Evolutionary conservation across 106 monocot species (phyloP).

Genomic region (Dioscorea alata): DNA sequence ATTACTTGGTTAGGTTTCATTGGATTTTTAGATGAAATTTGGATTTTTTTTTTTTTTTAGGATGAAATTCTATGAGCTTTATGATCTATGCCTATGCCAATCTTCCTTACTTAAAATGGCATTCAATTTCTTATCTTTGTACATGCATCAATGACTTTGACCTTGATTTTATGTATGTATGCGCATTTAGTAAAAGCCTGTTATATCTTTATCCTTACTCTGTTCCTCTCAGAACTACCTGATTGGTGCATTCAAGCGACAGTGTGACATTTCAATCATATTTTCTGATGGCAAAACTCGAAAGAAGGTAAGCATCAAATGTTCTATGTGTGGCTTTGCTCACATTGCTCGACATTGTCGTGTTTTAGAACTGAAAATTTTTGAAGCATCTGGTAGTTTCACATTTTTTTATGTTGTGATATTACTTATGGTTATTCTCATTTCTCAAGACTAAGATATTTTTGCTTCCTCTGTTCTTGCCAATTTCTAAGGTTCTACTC

Average conservation of each 20-base stretch:
- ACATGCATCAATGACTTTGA: too few species aligned
- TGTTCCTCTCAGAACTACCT: constrained; percentile 41
- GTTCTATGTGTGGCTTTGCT: background rate
- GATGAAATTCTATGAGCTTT: too few species aligned
- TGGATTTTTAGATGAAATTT: too few species aligned
- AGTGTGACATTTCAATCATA: constrained; percentile 43
- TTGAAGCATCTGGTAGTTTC: background rate
- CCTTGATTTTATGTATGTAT: too few species aligned
- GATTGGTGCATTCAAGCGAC: constrained; percentile 62
- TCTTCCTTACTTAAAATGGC: too few species aligned
- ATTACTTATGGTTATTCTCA: background rate
- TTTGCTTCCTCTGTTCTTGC: background rate
- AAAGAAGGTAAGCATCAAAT: constrained; percentile 37
- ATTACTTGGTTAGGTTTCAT: too few species aligned
- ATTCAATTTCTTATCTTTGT: too few species aligned
- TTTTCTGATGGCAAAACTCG: constrained; percentile 55
- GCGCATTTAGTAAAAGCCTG: too few species aligned
- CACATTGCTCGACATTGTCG: too few species aligned
- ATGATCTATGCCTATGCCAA: too few species aligned
- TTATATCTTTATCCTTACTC: too few species aligned
- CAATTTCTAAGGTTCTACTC: background rate
- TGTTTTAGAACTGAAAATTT: background rate
- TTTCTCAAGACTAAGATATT: background rate
- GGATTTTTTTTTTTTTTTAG: too few species aligned
- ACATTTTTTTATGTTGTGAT: background rate